These are phyloP conservation scores for Amphichorda felina DNA, from an alignment of 2,329 filamentous ascomycete genomes.

Conservation along the genomic window DNA sequence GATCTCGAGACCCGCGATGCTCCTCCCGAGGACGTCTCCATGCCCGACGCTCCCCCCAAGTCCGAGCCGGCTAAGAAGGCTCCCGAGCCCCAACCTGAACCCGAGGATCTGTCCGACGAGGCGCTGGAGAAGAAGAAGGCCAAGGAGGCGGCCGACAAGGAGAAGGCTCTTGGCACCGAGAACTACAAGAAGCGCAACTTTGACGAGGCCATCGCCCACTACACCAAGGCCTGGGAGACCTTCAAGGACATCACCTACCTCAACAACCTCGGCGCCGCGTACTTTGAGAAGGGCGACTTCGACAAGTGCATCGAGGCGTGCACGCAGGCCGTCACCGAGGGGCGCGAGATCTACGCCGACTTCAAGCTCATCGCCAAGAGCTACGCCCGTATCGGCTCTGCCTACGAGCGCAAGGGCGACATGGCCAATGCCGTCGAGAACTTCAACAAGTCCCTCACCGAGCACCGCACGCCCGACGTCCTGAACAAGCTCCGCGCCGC, in stretches of 20 bases:
- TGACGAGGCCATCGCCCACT: conserved; percentile 87
- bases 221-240: conserved; percentile 86
- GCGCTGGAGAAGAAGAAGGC: conserved; percentile 73
- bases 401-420: conserved; percentile 84
- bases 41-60: conserved; percentile 53
- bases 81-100: conserved; percentile 47
- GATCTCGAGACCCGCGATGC: conserved; percentile 56
- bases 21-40: conserved; percentile 48
- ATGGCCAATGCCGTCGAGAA: conserved; percentile 69
- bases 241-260: conserved; percentile 96
- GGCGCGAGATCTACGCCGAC: conserved; percentile 80
- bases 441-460: conserved; percentile 88
- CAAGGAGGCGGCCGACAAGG: conserved; percentile 84
- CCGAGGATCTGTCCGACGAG: conserved; percentile 71
- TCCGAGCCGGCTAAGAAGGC: conserved; percentile 42
- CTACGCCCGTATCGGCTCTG: conserved; percentile 89
- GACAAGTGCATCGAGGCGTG: conserved; percentile 78
- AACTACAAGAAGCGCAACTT: conserved; percentile 98
- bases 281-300: conserved; percentile 95
- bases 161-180: conserved; percentile 89
- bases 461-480: conserved; percentile 91
- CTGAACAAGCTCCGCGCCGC: conserved; percentile 83
- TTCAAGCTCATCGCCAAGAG: conserved; percentile 98
- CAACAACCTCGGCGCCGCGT: conserved; percentile 88
- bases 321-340: conserved; percentile 79